These are phyloP conservation scores for Saccharum spontaneum DNA, from an alignment of 176 grass and related monocot genomes.

Conservation along the genomic window DNA sequence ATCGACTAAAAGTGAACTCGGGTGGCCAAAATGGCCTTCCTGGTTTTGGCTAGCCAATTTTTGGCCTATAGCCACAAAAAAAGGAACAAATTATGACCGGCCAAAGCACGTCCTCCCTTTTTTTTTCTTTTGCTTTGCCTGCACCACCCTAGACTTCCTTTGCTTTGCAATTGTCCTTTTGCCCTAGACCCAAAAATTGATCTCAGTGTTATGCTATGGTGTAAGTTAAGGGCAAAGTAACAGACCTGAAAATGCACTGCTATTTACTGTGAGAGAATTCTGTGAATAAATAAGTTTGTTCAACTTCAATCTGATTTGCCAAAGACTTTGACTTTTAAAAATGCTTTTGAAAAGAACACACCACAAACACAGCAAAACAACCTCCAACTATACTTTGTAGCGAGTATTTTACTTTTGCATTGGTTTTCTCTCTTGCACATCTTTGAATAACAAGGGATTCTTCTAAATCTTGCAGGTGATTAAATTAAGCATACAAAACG, in stretches of 20 bases:
- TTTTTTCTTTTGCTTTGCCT: not conserved
- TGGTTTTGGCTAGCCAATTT: not conserved
- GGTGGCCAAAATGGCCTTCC: not conserved
- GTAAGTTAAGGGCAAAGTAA: not conserved
- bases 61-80: not conserved
- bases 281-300: not conserved
- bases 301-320: not conserved
- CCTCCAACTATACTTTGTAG: not conserved
- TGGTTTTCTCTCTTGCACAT: not conserved
- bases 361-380: not conserved
- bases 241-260: not conserved
- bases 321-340: not conserved
- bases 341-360: not conserved
- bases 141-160: not conserved
- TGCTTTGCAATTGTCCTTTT: not conserved
- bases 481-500: constrained; percentile 72
- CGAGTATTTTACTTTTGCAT: not conserved
- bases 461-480: constrained; percentile 51
- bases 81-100: not conserved
- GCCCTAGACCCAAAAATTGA: not conserved
- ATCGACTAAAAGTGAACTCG: not conserved
- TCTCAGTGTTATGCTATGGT: not conserved
- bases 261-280: not conserved
- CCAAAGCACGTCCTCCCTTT: not conserved
- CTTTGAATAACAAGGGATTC: not conserved